A percentile compares a stretch with the other conserved stretches of the same genome.
These are phyloP conservation scores for Ajuga chamaepitys DNA, from an alignment of 257 asterid species.

Conservation along the genomic window DNA sequence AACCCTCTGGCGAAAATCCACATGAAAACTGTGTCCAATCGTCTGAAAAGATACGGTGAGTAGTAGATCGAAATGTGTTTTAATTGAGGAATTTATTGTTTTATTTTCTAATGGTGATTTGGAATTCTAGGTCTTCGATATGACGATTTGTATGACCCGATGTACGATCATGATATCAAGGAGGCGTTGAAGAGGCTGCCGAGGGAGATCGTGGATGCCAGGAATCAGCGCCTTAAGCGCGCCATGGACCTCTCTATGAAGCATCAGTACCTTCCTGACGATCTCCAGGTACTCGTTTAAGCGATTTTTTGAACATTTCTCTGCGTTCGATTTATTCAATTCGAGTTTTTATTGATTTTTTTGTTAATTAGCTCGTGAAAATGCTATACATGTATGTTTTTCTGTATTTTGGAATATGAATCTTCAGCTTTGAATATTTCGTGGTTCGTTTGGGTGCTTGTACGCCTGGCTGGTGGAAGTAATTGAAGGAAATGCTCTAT, in stretches of 20 bases:
- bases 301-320: not conserved
- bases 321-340: not conserved
- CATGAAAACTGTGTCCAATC: conserved; percentile 42
- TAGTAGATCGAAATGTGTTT: not conserved
- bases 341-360: not conserved
- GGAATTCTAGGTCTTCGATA: conserved; percentile 59
- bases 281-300: conserved; percentile 52
- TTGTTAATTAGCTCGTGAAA: not conserved
- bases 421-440: not conserved
- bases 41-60: conserved; percentile 60
- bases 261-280: conserved; percentile 70
- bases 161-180: conserved; percentile 75
- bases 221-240: conserved; percentile 84
- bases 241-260: conserved; percentile 96
- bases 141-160: conserved; percentile 82
- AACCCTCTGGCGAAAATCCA: conserved; percentile 74
- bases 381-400: not conserved
- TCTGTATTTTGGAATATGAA: not conserved
- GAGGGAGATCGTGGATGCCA: conserved; percentile 75
- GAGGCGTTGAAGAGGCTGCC: conserved; percentile 94
- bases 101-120: not conserved
- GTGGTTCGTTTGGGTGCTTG: not conserved
- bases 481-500: not conserved
- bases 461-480: not conserved
- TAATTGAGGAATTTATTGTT: not conserved